Conservation (phyloP, 139 green algal species). For the Astrephomene gubernaculifera region DNA sequence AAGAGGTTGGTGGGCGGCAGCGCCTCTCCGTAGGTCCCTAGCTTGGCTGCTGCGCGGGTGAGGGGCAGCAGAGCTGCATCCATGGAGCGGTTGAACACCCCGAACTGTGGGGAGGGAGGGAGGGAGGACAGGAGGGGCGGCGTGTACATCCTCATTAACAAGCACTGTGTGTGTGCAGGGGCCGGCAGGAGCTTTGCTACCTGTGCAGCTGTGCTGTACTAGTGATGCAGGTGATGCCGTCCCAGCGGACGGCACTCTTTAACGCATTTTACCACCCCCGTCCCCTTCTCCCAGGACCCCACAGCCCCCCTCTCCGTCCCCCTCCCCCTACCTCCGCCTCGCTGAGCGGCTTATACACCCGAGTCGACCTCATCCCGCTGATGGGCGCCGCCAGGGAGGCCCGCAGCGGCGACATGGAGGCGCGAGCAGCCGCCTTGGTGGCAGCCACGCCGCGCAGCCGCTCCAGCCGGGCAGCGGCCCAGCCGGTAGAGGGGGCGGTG, state of each 20-base stretch:
- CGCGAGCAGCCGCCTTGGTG: background rate
- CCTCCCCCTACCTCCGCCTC: constrained; percentile 8
- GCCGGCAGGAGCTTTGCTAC: too few relatives aligned
- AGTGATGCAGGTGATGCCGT: too few relatives aligned
- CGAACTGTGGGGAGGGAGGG: constrained; percentile 4
- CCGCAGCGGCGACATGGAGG: constrained; percentile 20
- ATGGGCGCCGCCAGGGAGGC: constrained; percentile 26
- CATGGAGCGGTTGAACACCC: constrained; percentile 10
- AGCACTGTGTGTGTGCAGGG: too few relatives aligned
- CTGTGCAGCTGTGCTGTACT: too few relatives aligned
- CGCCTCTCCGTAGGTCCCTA: constrained; percentile 32
- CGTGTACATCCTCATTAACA: too few relatives aligned
- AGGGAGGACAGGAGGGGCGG: too few relatives aligned
- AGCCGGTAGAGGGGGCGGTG: constrained; percentile 9
- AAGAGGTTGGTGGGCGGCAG: constrained; percentile 9
- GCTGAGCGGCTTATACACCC: background rate
- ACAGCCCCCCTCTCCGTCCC: too few relatives aligned
- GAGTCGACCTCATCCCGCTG: constrained; percentile 6
- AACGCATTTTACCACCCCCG: too few relatives aligned
- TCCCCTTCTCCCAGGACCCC: background rate
- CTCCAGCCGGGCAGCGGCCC: constrained; percentile 7
- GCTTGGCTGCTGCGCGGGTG: constrained; percentile 32
- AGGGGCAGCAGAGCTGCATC: constrained; percentile 10
- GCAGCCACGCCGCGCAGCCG: constrained; percentile 4
- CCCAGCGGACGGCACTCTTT: too few relatives aligned